Evolutionary conservation across 257 asterid species (phyloP), one percentile per base, ranked within the genome.

Genomic region (Solanum clarkiae): DNA sequence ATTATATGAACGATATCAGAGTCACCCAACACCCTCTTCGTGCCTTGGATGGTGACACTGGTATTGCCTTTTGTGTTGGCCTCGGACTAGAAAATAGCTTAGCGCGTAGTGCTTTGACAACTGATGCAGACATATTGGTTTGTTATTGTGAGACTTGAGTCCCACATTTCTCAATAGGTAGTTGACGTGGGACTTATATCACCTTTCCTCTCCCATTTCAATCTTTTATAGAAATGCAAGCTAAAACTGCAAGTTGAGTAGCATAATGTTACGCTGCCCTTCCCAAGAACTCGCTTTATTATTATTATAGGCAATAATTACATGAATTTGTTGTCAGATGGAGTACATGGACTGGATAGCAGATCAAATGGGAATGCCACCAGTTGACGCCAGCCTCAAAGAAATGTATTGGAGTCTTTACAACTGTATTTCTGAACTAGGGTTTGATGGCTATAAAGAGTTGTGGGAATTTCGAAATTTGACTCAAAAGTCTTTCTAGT

Each of bases 291-390:
- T 65, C 44, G 20, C 45, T 66, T 15, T 1, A 0, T 68, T 16
- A 15, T 1, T 8, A 51, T 66, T 3, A 66, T 3, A 71, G 18
- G 80, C 80, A 10, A 44, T 47, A n/a, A 45, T 47, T 26, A 75
- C 24, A 75, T 72, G 45, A 63, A 22, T 72, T 57, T 59, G 3
- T 80, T 83, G 36, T 72, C 89, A 91, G 96, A 84, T 91, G 13
- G 93, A 88, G 24, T 94, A 93, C 88, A 42, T 92, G 89, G 95
- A 93, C 24, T 92, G 91, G 93, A 47, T 94, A 40, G 91, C 94
- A 11, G 83, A 74, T 84, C 86, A 91, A 86, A 88, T 84, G 22
- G 98, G 94, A 81, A n/a, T 82, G 26, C 85, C 84, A 65, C 85
- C 86, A 55, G 88, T 91, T 59, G 90, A 86, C 65, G 89, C 84